Percentiles rank a stretch among this genome's conserved stretches.
These are phyloP conservation scores for Tricholoma bakamatsutake DNA, from an alignment of 768 basidiomycete genomes.

Conservation along the genomic window DNA sequence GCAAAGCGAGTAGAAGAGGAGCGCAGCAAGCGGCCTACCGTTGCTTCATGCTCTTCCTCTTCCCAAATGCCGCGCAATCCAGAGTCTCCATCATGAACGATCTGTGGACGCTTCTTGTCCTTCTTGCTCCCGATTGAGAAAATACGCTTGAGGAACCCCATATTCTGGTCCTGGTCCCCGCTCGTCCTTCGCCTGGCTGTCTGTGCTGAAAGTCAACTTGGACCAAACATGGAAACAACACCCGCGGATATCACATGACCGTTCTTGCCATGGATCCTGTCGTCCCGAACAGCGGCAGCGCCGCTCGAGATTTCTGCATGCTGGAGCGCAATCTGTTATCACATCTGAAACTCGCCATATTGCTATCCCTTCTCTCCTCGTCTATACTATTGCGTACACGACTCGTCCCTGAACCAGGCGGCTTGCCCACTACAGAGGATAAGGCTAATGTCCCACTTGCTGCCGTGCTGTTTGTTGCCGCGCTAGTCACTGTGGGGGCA, in stretches of 20 bases:
- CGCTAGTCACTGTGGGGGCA: constrained; percentile 47
- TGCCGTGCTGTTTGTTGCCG: constrained; percentile 45
- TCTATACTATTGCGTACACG: constrained; percentile 59
- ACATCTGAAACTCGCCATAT: constrained; percentile 58
- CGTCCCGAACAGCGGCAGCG: constrained; percentile 47
- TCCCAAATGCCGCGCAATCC: constrained; percentile 19
- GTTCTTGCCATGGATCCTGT: constrained; percentile 11
- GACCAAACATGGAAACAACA: constrained; percentile 21
- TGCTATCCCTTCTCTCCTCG: constrained; percentile 57
- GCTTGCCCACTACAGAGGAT: constrained; percentile 8
- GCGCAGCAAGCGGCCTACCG: constrained; percentile 50
- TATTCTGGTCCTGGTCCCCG: constrained; percentile 21
- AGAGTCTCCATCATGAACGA: constrained; percentile 20
- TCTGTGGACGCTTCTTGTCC: constrained; percentile 35
- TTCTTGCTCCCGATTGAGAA: constrained; percentile 66
- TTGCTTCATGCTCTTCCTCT: constrained; percentile 48
- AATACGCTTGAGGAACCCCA: constrained; percentile 69
- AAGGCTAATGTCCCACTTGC: constrained; percentile 41
- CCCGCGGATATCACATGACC: constrained; percentile 27
- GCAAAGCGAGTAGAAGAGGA: constrained; percentile 67
- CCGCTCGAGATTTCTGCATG: constrained; percentile 74
- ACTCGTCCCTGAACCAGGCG: constrained; percentile 38
- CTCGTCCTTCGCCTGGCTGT: constrained; percentile 11
- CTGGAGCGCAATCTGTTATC: constrained; percentile 71
- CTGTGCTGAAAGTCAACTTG: constrained; percentile 27